A percentile compares a stretch with the other conserved stretches of the same genome.
Evolutionary conservation across 192 early-diverging fungal genomes (phyloP).

Genomic region (Mortierella claussenii): DNA sequence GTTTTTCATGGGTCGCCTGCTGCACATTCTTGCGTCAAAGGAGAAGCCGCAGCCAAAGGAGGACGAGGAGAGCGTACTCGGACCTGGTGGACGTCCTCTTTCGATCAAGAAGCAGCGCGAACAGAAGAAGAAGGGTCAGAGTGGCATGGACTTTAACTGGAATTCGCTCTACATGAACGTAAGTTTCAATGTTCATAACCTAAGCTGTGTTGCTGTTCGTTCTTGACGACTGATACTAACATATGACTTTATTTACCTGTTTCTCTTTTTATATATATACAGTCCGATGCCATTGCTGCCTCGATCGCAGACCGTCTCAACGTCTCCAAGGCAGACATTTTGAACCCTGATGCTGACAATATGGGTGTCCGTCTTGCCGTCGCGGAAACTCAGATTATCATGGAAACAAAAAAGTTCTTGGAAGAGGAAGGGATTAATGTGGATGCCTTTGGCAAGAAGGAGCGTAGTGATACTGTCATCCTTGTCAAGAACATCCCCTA

Average conservation of each 20-base stretch:
- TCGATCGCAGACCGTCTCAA: constrained; percentile 94
- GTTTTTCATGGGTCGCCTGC: constrained; percentile 91
- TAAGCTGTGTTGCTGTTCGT: too few relatives aligned
- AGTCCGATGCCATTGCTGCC: constrained; percentile 92
- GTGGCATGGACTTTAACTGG: constrained; percentile 93
- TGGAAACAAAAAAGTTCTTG: constrained; percentile 93
- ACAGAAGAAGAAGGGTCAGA: constrained; percentile 77
- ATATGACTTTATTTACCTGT: not conserved
- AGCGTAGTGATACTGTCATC: constrained; percentile 90
- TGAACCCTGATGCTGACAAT: constrained; percentile 87
- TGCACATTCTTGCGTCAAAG: constrained; percentile 90
- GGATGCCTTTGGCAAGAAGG: constrained; percentile 79
- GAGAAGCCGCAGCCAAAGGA: constrained; percentile 81
- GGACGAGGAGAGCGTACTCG: constrained; percentile 55
- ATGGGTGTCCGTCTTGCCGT: constrained; percentile 94
- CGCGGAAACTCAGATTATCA: constrained; percentile 97
- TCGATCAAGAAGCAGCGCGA: constrained; percentile 89
- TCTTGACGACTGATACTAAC: too few relatives aligned
- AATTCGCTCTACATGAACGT: constrained; percentile 96
- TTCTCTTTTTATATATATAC: constrained; percentile 4
- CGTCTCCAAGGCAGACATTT: constrained; percentile 91
- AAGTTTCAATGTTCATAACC: constrained; percentile 22
- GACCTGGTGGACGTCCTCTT: constrained; percentile 63
- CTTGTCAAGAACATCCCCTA: constrained; percentile 96
- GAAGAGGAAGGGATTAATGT: constrained; percentile 77